These are phyloP conservation scores for Phytophthora palmivora DNA, from an alignment of 352 stramenopile genomes.

Conservation along the genomic window DNA sequence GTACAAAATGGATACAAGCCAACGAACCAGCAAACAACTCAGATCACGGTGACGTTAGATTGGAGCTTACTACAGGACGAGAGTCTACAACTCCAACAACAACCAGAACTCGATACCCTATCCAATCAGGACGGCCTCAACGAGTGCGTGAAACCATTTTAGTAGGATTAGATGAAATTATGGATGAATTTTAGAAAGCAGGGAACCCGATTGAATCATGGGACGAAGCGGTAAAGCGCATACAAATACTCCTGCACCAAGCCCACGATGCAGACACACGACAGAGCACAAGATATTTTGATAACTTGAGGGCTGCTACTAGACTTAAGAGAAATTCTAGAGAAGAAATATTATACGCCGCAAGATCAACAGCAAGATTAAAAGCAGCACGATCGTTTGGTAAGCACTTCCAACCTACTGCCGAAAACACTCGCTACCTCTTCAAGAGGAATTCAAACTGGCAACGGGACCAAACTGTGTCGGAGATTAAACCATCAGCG, in stretches of 20 bases:
- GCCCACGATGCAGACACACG: not conserved
- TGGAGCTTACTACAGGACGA: no score
- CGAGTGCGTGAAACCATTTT: no score
- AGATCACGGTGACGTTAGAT: no score
- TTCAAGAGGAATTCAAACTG: not conserved
- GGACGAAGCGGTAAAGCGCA: not conserved
- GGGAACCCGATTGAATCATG: not conserved
- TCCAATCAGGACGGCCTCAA: no score
- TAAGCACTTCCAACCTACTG: not conserved
- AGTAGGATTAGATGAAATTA: no score
- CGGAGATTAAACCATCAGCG: not conserved
- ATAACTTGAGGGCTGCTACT: not conserved
- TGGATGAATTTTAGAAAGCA: not conserved
- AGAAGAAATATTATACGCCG: no score
- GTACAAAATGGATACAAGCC: no score
- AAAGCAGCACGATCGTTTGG: not conserved
- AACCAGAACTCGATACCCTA: no score
- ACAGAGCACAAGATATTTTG: not conserved
- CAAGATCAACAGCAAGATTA: not conserved
- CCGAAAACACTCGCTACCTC: not conserved
- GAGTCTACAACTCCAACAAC: no score
- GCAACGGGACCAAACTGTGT: not conserved
- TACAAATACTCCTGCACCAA: not conserved
- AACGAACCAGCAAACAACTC: no score
- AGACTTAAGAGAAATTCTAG: not conserved